These are phyloP conservation scores for Diaporthe citriasiana DNA, from an alignment of 2,329 filamentous ascomycete genomes.

Conservation along the genomic window DNA sequence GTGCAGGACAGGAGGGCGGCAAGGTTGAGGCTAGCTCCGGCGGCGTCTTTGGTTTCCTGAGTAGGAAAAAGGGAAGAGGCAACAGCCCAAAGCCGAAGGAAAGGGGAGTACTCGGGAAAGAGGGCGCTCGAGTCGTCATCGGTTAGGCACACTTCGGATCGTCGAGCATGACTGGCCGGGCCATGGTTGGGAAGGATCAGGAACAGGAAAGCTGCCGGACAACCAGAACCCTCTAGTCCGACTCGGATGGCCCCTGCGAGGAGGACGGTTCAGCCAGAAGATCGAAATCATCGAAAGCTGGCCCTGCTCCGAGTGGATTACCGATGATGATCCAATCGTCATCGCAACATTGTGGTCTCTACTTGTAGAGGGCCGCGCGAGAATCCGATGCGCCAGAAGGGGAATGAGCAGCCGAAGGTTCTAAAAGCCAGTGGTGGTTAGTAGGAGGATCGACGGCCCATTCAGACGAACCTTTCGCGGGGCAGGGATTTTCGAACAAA, in stretches of 20 bases:
- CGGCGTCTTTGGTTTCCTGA: constrained; percentile 92
- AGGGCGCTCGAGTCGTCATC: constrained; percentile 88
- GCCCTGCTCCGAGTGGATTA: neutral
- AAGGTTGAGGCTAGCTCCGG: constrained; percentile 73
- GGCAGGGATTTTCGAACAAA: constrained; percentile 18
- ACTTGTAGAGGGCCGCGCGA: neutral
- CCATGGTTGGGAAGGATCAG: neutral
- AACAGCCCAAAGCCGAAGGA: constrained; percentile 96
- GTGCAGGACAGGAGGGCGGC: constrained; percentile 60
- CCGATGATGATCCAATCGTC: neutral
- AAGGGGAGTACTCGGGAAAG: constrained; percentile 92
- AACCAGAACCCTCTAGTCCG: constrained; percentile 1
- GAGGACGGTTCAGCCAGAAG: neutral
- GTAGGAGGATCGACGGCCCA: neutral
- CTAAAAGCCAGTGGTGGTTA: neutral
- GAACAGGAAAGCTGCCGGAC: neutral
- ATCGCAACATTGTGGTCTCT: neutral
- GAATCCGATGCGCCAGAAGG: constrained; percentile 5
- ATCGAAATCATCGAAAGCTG: neutral
- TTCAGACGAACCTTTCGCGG: neutral
- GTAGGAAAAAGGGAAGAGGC: constrained; percentile 88
- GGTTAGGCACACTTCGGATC: constrained; percentile 58
- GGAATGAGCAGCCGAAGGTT: neutral
- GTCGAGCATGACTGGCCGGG: constrained; percentile 11
- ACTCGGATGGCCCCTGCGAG: neutral